A percentile compares a stretch with the other conserved stretches of the same genome.
Evolutionary conservation across 202 grass and related monocot genomes (phyloP).

Genomic region (Zizania palustris): DNA sequence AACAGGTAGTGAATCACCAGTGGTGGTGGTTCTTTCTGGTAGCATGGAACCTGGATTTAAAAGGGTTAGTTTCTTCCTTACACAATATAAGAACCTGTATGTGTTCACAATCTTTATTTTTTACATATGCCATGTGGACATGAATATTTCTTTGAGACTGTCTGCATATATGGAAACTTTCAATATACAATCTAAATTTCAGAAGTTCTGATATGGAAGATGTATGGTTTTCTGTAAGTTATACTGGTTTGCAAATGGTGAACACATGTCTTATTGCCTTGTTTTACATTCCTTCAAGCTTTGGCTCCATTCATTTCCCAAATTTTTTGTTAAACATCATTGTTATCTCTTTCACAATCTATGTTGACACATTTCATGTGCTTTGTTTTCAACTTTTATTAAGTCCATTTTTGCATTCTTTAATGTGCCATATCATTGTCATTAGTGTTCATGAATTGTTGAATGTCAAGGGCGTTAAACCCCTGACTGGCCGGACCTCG

Average conservation of each 20-base stretch:
- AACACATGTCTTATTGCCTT: neutral
- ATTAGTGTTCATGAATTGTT: conserved; percentile 19
- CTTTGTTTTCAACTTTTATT: neutral
- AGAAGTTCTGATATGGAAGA: neutral
- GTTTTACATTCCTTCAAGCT: neutral
- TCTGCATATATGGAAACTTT: neutral
- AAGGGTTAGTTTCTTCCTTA: conserved; percentile 52
- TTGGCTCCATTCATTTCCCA: neutral
- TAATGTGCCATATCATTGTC: neutral
- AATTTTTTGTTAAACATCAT: neutral
- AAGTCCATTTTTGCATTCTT: neutral
- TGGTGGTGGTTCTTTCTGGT: conserved; percentile 79
- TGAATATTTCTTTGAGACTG: too few species aligned
- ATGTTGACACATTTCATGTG: neutral
- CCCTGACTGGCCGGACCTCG: too few species aligned
- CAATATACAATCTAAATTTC: neutral
- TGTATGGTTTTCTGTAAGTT: neutral
- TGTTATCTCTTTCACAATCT: neutral
- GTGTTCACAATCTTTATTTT: conserved; percentile 11
- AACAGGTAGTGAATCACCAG: conserved; percentile 72
- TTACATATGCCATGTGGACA: neutral
- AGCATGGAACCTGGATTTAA: conserved; percentile 92
- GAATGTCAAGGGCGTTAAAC: too few species aligned
- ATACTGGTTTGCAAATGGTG: neutral
- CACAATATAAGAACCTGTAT: neutral